Conservation (phyloP, 495 filamentous ascomycete species). For the Penicillium daleae region DNA sequence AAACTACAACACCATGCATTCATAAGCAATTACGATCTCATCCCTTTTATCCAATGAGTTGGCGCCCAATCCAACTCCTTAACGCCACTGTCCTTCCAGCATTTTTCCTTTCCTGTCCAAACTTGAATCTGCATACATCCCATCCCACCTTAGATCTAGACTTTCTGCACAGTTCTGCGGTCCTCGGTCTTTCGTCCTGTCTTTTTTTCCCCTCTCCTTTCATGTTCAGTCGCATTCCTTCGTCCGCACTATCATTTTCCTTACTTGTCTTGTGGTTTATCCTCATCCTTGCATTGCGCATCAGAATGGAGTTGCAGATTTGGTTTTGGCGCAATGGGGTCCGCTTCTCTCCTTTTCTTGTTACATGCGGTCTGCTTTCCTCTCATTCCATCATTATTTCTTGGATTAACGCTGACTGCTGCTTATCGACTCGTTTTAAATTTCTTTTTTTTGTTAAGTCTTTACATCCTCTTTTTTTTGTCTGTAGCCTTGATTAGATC, state of each 20-base stretch:
- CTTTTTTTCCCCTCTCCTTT: slow-evolving; percentile 12
- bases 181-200: not conserved
- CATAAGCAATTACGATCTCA: slow-evolving; percentile 17
- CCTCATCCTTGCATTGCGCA: slow-evolving; percentile 26
- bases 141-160: slow-evolving; percentile 31
- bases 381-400: slow-evolving; percentile 9
- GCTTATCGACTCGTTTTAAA: not conserved
- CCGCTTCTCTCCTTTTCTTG: slow-evolving; percentile 10
- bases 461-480: not conserved
- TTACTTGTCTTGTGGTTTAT: slow-evolving; percentile 6
- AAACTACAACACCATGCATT: slow-evolving; percentile 32
- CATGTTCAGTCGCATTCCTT: not conserved
- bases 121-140: slow-evolving; percentile 7
- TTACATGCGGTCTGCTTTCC: slow-evolving; percentile 9
- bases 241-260: slow-evolving; percentile 3
- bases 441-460: not conserved
- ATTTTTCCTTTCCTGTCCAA: slow-evolving; percentile 3
- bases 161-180: slow-evolving; percentile 8
- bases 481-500: not conserved
- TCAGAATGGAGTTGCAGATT: slow-evolving; percentile 31
- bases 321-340: slow-evolving; percentile 19
- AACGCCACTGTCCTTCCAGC: not conserved
- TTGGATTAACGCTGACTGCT: not conserved
- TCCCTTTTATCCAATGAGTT: not conserved
- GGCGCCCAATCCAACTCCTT: not conserved